phyloP scores from a whole-genome alignment of 176 grass and related monocot genomes.

The Secale cereale region DNA sequence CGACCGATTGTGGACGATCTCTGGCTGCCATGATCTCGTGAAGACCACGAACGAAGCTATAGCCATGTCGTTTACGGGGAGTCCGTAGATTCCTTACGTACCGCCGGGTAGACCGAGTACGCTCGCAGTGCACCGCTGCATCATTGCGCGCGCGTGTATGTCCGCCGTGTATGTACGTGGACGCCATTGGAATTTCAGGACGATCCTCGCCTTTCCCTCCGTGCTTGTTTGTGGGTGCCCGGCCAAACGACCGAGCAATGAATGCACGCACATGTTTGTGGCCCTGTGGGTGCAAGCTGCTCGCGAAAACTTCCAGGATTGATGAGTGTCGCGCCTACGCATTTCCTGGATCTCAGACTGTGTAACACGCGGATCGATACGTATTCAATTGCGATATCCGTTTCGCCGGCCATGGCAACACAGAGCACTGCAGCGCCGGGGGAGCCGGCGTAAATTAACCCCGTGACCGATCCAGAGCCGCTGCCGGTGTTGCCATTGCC shows the following conservation, averaged over 20 bases:
- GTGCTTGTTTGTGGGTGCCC: not conserved
- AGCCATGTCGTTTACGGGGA: constrained; percentile 33
- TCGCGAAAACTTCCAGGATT: not conserved
- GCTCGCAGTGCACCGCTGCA: no score
- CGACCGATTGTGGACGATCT: not conserved
- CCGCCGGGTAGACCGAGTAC: not conserved
- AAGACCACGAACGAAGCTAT: not conserved
- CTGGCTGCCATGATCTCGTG: constrained; percentile 12
- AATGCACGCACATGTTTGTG: not conserved
- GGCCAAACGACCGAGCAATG: not conserved
- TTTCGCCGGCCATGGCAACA: not conserved
- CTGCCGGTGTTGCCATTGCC: not conserved
- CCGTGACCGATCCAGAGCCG: not conserved
- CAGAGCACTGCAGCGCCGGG: not conserved
- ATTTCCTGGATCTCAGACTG: not conserved
- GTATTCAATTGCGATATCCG: not conserved
- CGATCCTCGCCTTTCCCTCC: not conserved
- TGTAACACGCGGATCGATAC: not conserved
- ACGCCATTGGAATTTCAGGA: not conserved
- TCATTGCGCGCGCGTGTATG: not conserved
- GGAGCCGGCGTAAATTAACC: not conserved
- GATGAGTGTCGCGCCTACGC: not conserved
- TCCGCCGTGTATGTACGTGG: not conserved
- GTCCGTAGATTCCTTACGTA: constrained; percentile 25
- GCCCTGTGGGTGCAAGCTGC: not conserved